These are phyloP conservation scores for Piper longum DNA, from an alignment of 164 flowering plant species.

Conservation along the genomic window DNA sequence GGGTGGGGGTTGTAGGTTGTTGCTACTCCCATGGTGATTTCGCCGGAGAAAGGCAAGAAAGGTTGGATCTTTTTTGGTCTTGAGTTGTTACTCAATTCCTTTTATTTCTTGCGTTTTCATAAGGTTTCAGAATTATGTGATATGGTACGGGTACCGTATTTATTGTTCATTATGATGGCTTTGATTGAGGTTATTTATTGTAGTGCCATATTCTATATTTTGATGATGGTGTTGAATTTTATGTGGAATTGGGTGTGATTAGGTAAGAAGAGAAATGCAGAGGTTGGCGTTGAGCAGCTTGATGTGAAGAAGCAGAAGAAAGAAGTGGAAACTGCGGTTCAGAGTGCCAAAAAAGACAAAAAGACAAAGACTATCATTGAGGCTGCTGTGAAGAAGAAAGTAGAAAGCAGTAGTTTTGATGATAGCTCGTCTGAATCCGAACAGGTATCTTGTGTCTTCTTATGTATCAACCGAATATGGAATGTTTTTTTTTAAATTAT, in stretches of 20 bases:
- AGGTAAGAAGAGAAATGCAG: conserved; percentile 61
- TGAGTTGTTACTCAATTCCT: neutral
- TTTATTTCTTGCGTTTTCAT: neutral
- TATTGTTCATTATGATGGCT: too few relatives aligned
- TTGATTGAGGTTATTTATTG: too few relatives aligned
- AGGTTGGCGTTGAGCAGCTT: conserved; percentile 27
- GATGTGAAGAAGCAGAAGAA: conserved; percentile 49
- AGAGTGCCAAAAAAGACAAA: conserved; percentile 19
- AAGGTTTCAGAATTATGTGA: too few relatives aligned
- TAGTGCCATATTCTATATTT: neutral
- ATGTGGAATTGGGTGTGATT: too few relatives aligned
- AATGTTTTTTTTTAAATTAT: neutral
- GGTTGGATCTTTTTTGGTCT: neutral
- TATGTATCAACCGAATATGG: too few relatives aligned
- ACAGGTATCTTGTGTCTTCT: conserved; percentile 8
- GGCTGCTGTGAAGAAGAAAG: conserved; percentile 20
- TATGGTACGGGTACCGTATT: too few relatives aligned
- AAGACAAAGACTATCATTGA: conserved; percentile 5
- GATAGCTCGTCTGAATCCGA: conserved; percentile 35
- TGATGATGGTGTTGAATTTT: neutral
- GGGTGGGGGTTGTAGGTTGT: conserved; percentile 5
- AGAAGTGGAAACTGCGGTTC: conserved; percentile 14
- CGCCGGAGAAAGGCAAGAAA: conserved; percentile 7
- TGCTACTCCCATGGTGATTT: conserved; percentile 5
- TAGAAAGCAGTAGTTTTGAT: conserved; percentile 29